phyloP scores from a whole-genome alignment of 2,329 filamentous ascomycete species.

The Pyricularia grisea region DNA sequence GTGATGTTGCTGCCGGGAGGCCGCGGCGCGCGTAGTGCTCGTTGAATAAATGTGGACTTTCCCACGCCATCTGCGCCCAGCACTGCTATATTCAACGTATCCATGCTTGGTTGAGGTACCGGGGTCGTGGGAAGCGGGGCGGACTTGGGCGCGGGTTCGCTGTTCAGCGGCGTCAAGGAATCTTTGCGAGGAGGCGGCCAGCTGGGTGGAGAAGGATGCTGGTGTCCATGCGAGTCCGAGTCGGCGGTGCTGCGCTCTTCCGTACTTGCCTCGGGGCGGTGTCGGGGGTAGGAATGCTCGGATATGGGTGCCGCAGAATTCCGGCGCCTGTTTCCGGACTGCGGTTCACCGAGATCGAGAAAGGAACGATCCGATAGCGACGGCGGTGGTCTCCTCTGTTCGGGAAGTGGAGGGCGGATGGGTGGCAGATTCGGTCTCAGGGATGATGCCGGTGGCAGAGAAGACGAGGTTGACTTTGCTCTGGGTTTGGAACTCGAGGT shows the following conservation, averaged over 20 bases:
- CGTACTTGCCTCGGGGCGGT: constrained; percentile 24
- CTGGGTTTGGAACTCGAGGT: not conserved
- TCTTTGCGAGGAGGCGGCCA: constrained; percentile 39
- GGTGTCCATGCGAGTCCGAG: constrained; percentile 11
- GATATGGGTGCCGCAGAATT: constrained; percentile 43
- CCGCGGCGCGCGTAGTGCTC: constrained; percentile 44
- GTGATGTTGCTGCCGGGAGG: constrained; percentile 45
- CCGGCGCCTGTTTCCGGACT: constrained; percentile 20
- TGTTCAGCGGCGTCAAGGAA: constrained; percentile 25
- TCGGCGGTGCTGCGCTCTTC: constrained; percentile 17
- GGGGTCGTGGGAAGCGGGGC: not conserved
- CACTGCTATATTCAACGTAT: constrained; percentile 54
- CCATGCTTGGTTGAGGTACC: constrained; percentile 32
- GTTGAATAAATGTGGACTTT: constrained; percentile 60
- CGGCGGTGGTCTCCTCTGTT: not conserved
- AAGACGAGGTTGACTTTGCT: not conserved
- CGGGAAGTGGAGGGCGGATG: not conserved
- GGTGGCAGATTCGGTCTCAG: not conserved
- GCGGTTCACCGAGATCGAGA: constrained; percentile 16
- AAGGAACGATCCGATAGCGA: constrained; percentile 7
- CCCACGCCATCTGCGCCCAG: constrained; percentile 58
- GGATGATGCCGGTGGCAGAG: not conserved
- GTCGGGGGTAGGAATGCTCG: constrained; percentile 46
- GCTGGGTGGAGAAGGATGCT: constrained; percentile 11
- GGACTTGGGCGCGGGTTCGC: not conserved